phyloP scores from a whole-genome alignment of 2,329 filamentous ascomycete genomes.

The Pseudophaeomoniella oleicola region DNA sequence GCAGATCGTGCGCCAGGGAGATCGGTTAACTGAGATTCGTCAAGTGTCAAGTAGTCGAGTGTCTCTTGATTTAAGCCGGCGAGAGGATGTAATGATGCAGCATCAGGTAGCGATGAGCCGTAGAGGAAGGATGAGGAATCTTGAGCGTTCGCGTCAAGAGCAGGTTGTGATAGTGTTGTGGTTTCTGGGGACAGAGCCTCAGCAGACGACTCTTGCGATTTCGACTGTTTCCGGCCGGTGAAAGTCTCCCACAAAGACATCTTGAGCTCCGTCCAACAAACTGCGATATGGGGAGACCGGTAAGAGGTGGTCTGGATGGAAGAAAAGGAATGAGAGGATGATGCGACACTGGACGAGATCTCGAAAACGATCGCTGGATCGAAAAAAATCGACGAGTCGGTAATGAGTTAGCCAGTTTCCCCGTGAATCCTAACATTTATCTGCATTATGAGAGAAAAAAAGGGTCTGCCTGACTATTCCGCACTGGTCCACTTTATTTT shows the following conservation, averaged over 20 bases:
- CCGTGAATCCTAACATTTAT: too few relatives aligned
- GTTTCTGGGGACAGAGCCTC: constrained; percentile 35
- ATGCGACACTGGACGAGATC: too few relatives aligned
- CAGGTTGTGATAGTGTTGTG: constrained; percentile 36
- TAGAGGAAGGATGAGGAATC: constrained; percentile 80
- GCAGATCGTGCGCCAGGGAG: constrained; percentile 75
- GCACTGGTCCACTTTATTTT: too few relatives aligned
- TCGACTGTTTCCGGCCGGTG: constrained; percentile 39
- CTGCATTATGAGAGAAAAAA: too few relatives aligned
- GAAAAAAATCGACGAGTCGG: too few relatives aligned
- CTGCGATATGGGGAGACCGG: background rate
- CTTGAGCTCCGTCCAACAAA: constrained; percentile 8
- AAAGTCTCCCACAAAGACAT: constrained; percentile 49
- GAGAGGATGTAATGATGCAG: constrained; percentile 78
- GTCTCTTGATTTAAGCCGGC: constrained; percentile 85
- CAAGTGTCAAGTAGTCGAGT: constrained; percentile 86
- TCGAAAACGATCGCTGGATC: too few relatives aligned
- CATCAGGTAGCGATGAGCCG: constrained; percentile 64
- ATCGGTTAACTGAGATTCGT: constrained; percentile 78
- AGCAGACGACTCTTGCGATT: constrained; percentile 17
- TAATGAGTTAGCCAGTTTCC: too few relatives aligned
- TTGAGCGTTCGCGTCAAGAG: constrained; percentile 54
- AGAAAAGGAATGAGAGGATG: too few relatives aligned
- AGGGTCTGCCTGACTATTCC: too few relatives aligned
- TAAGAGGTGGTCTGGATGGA: background rate